phyloP scores from a whole-genome alignment of 352 stramenopile genomes.

The Phytophthora ramorum region DNA sequence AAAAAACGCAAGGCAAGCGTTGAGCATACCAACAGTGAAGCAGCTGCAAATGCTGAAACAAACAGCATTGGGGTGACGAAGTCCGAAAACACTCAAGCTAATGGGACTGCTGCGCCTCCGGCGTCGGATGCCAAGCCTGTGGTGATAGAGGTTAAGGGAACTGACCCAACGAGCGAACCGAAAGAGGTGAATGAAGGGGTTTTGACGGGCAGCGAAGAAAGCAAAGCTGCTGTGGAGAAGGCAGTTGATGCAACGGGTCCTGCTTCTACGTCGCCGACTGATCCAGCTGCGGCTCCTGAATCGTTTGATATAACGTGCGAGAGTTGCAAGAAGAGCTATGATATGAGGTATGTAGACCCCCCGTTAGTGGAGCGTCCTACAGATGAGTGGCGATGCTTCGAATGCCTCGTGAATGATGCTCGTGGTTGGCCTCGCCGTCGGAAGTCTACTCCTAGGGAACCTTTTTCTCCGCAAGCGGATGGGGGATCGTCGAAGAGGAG shows the following conservation, averaged over 20 bases:
- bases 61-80: slow-evolving; percentile 3
- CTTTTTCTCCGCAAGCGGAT: slow-evolving; percentile 34
- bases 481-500: slow-evolving; percentile 41
- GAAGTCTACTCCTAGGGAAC: slow-evolving; percentile 39
- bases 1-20: slow-evolving; percentile 32
- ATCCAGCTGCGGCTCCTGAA: slow-evolving; percentile 43
- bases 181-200: slow-evolving; percentile 4
- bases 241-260: slow-evolving; percentile 7
- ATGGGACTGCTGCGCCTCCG: slow-evolving; percentile 5
- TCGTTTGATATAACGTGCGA: slow-evolving; percentile 84
- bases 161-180: not conserved
- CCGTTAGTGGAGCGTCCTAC: slow-evolving; percentile 74
- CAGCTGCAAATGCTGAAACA: slow-evolving; percentile 1
- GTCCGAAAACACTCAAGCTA: not conserved
- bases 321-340: slow-evolving; percentile 81
- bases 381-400: slow-evolving; percentile 88
- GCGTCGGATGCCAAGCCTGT: not conserved
- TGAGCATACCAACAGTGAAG: slow-evolving; percentile 5
- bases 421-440: slow-evolving; percentile 77
- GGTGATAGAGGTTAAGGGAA: slow-evolving; percentile 6
- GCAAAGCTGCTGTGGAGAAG: slow-evolving; percentile 4
- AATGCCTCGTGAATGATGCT: slow-evolving; percentile 89
- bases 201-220: not conserved
- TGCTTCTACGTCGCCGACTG: slow-evolving; percentile 28
- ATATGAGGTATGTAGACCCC: slow-evolving; percentile 86